These are phyloP conservation scores for Raphanus sativus DNA, from an alignment of 345 rosid species.

Conservation along the genomic window DNA sequence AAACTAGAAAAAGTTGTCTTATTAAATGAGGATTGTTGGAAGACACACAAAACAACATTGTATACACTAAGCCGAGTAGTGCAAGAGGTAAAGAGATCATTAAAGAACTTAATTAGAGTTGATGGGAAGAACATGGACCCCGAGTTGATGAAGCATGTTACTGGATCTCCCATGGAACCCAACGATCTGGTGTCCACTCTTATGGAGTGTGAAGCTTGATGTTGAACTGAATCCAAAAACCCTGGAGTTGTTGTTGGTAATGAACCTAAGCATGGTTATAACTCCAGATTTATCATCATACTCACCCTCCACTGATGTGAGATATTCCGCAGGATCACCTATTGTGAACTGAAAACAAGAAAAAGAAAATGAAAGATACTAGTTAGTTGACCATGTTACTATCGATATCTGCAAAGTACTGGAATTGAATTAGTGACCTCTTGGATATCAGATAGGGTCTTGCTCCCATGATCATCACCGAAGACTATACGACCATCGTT, in stretches of 20 bases:
- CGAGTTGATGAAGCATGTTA: background rate
- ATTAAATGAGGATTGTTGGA: too few species aligned
- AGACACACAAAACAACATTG: too few species aligned
- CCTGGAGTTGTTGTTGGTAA: background rate
- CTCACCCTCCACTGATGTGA: constrained; percentile 3
- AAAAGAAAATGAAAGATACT: background rate
- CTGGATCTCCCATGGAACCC: background rate
- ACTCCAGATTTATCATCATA: constrained; percentile 7
- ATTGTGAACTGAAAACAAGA: background rate
- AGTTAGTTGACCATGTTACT: background rate
- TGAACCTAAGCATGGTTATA: constrained; percentile 5
- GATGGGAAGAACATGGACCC: background rate
- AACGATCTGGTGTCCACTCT: background rate
- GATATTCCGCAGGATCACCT: background rate
- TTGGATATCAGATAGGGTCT: background rate
- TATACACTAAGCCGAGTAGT: too few species aligned
- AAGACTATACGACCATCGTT: background rate
- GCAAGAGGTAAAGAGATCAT: too few species aligned
- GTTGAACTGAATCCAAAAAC: background rate
- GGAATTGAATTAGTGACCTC: background rate
- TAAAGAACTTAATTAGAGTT: too few species aligned
- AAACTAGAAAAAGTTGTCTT: too few species aligned
- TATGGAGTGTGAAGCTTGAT: background rate
- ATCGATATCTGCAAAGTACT: too few species aligned
- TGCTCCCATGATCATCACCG: background rate